Evolutionary conservation across 2,329 filamentous ascomycete species (phyloP).

Genomic region (Paecilomyces sp.): DNA sequence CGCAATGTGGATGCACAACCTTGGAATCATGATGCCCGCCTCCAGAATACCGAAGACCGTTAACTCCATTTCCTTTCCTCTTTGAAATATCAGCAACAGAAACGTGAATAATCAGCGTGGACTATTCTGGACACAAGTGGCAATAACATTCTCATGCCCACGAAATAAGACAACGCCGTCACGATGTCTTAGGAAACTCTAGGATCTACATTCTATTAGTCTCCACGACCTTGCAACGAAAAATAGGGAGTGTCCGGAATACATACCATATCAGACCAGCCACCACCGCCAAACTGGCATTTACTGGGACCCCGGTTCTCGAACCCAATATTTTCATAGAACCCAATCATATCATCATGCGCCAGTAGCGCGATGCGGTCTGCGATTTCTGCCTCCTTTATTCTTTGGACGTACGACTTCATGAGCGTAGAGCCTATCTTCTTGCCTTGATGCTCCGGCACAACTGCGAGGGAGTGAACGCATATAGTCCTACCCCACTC

Average conservation of each 20-base stretch:
- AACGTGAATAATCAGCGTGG: neutral
- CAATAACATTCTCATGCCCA: neutral
- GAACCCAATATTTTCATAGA: slow-evolving; percentile 73
- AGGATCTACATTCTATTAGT: neutral
- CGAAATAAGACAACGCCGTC: neutral
- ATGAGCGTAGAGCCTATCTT: slow-evolving; percentile 69
- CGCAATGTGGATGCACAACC: neutral
- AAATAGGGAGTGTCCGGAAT: neutral
- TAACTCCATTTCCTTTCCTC: neutral
- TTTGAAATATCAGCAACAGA: neutral
- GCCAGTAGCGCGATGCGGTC: slow-evolving; percentile 71
- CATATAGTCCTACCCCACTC: slow-evolving; percentile 67
- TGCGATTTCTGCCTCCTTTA: slow-evolving; percentile 62
- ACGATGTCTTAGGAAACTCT: neutral
- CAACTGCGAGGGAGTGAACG: slow-evolving; percentile 74
- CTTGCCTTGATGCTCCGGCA: slow-evolving; percentile 65
- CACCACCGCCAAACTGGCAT: slow-evolving; percentile 67
- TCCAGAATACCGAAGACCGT: neutral
- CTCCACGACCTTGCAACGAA: neutral
- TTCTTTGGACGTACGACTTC: slow-evolving; percentile 69
- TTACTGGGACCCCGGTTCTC: slow-evolving; percentile 60
- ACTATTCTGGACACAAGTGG: neutral
- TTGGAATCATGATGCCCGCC: neutral
- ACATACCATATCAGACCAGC: slow-evolving; percentile 74
- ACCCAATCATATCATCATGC: slow-evolving; percentile 64